Evolutionary conservation across 2,329 filamentous ascomycete genomes (phyloP), one percentile per base, ranked within the genome.

Genomic region (Ophiosphaerella herpotricha): DNA sequence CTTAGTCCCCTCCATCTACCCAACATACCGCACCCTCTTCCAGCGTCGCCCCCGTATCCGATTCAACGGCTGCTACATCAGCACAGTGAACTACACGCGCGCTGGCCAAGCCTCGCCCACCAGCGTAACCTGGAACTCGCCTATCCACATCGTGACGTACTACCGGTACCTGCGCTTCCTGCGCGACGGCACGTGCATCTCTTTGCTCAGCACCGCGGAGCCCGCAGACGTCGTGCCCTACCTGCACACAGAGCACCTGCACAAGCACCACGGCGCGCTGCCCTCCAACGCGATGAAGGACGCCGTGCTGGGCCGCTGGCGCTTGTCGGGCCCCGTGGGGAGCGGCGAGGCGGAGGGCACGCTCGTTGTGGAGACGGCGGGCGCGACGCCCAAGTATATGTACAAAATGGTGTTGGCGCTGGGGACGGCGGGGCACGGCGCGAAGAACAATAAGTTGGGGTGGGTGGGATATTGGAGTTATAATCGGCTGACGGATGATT

Each of bases 161-260:
- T 99, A 96, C 77, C 90, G 94, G 50, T 99, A 97, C 75, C 83
- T 99, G 3, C 89, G 94, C 45, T 94, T 99, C 77, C 94, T 94
- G 77, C 89, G 91, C 21, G 90, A 97, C 72, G 94, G 94, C 24
- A 88, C 88, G 1, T 85, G 83, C 57, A 86, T 97, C 51, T 90
- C 86, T 46, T 81, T 99, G 1, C 81, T 95, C 32, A 90, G 89
- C 0, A 95, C 90, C 0, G 76, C 83, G 5, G 90, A 96, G 68
- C 94, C 94, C 1, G 75, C 82, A n/a, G 90, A 95, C 14, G 89
- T 97, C 11, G 90, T 99, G 0, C 90, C 91, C 48, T 83, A 93
- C 64, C 80, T 99, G 16, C 90, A 85, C 33, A 85, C 84, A 53
- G 87, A 91, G 26, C 83, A 88, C 43, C 70, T 93, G 33, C 78